Evolutionary conservation across 768 basidiomycete genomes (phyloP).

Genomic region (Tricholoma sp.): DNA sequence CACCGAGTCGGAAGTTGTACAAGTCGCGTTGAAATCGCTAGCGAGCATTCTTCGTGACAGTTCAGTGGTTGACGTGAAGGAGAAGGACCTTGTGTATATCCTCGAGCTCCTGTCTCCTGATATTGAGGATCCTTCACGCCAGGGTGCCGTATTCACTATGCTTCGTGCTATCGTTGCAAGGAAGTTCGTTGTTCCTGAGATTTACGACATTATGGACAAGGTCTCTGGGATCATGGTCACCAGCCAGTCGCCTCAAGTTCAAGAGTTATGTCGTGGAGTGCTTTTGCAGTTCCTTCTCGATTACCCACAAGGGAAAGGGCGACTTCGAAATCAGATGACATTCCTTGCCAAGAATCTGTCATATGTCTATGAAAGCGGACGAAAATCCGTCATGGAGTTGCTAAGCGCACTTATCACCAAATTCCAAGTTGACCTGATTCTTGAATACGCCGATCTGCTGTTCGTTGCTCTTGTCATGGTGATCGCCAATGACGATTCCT

Average conservation of each 20-base stretch:
- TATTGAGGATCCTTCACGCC: conserved; percentile 82
- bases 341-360: conserved; percentile 91
- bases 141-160: conserved; percentile 81
- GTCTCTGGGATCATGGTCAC: conserved; percentile 91
- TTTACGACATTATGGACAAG: conserved; percentile 95
- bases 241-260: conserved; percentile 84
- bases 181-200: conserved; percentile 90
- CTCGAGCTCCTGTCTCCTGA: conserved; percentile 85
- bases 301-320: conserved; percentile 93
- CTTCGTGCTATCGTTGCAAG: conserved; percentile 87
- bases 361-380: conserved; percentile 86
- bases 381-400: conserved; percentile 91
- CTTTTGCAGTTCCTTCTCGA: conserved; percentile 93
- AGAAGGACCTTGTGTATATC: conserved; percentile 83
- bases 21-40: conserved; percentile 82
- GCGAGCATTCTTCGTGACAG: conserved; percentile 89
- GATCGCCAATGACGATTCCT: conserved; percentile 89
- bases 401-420: conserved; percentile 81
- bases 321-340: conserved; percentile 81
- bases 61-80: conserved; percentile 73
- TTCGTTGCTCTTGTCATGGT: conserved; percentile 92
- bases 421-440: conserved; percentile 68
- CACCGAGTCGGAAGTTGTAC: conserved; percentile 86
- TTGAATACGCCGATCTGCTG: conserved; percentile 81
- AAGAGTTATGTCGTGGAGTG: conserved; percentile 85